A percentile compares a stretch with the other conserved stretches of the same genome.
Evolutionary conservation across 257 asterid species (phyloP).

Genomic region (Solanum gracilifrons): DNA sequence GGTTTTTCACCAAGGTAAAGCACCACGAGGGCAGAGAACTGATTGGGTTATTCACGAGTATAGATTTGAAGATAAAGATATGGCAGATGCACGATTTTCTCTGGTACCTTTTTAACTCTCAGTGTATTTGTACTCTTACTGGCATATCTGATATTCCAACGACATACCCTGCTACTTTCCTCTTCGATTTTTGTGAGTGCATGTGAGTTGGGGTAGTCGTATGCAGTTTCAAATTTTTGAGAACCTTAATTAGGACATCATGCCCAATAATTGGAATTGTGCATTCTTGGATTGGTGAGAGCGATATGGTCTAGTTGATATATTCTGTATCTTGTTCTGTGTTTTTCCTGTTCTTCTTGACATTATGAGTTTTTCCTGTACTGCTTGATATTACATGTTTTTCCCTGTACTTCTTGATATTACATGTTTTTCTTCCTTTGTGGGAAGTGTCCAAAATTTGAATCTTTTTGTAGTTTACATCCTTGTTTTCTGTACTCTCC

Average conservation of each 20-base stretch:
- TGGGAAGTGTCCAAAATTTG: not conserved
- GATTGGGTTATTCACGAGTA: constrained; percentile 82
- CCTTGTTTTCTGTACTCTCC: not conserved
- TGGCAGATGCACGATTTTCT: constrained; percentile 28
- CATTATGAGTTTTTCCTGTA: not conserved
- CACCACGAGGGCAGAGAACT: constrained; percentile 64
- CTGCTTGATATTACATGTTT: not conserved
- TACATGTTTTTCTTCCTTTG: not conserved
- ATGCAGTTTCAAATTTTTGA: not conserved
- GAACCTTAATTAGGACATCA: not conserved
- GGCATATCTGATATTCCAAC: not conserved
- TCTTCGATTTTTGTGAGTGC: not conserved
- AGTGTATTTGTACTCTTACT: not conserved
- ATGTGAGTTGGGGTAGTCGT: not conserved
- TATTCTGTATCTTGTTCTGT: not conserved
- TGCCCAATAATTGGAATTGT: not conserved
- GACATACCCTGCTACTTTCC: not conserved
- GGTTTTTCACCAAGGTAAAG: constrained; percentile 64
- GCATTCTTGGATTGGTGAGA: not conserved
- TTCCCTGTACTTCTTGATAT: not conserved
- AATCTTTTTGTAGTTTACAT: not conserved
- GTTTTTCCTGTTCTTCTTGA: not conserved
- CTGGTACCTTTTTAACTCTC: constrained; percentile 31
- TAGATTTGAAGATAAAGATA: constrained; percentile 29
- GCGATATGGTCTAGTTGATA: not conserved